Conservation (phyloP, 2,329 filamentous ascomycete species). For the Hymenoscyphus fraxineus region DNA sequence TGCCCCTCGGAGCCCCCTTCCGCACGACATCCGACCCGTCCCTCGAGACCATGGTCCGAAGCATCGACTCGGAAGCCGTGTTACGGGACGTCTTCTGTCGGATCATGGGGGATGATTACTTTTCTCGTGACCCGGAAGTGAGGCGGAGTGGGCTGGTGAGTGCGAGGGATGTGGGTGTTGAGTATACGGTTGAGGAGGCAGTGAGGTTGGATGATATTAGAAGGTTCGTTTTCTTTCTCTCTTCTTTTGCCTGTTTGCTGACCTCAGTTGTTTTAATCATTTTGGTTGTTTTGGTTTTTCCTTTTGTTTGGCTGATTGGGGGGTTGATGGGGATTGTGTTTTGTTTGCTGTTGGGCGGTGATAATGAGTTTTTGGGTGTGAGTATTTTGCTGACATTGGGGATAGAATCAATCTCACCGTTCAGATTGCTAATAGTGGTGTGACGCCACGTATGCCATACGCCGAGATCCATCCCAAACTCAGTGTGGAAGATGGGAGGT, state of each 20-base stretch:
- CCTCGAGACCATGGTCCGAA: conserved; percentile 1
- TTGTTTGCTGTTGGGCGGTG: background rate
- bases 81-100: conserved; percentile 5
- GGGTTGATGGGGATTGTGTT: too few species aligned
- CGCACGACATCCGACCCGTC: background rate
- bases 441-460: conserved; percentile 14
- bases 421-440: conserved; percentile 23
- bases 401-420: conserved; percentile 22
- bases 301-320: too few species aligned
- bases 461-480: conserved; percentile 28
- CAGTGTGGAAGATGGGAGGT: conserved; percentile 11
- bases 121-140: conserved; percentile 6
- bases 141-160: background rate
- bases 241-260: background rate
- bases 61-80: conserved; percentile 9
- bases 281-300: too few species aligned
- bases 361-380: background rate
- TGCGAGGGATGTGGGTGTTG: conserved; percentile 1
- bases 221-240: conserved; percentile 12
- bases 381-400: too few species aligned
- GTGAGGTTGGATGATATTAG: conserved; percentile 14
- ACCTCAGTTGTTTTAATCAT: too few species aligned
- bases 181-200: conserved; percentile 1
- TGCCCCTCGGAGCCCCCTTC: conserved; percentile 1
- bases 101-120: conserved; percentile 12